Evolutionary conservation across 805 yeast genomes (phyloP), one percentile per base, ranked within the genome.

Genomic region (Starmerella etchellsii): DNA sequence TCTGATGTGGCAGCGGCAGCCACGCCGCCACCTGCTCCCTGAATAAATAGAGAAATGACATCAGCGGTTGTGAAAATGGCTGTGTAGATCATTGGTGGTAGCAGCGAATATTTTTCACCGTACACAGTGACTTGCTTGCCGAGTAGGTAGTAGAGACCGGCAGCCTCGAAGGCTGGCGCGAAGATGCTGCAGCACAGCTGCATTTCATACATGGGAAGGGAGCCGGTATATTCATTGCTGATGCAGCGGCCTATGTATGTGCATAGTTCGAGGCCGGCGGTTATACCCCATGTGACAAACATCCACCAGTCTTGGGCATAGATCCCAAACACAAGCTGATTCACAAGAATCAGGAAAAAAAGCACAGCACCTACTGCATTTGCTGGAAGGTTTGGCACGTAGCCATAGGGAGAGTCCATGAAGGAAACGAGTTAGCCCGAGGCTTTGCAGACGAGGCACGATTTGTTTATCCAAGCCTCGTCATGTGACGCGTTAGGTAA

Each of bases 91-190:
- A 71, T 66, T 8, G 88, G 87, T 42, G 61, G 64, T 27, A 71
- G 39, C 1, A 55, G 40, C 8, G 85, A 74, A 47, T 60, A 76
- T 15, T 62, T 54, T 41, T 65, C 62, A 2, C 83, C 83, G 52
- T 73, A 75, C 1, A 81, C 58, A 41, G 77, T 74, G 36, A 76
- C 64, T 37, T 80, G 51, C 58, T 81, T 79, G 5, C 80, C 84
- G 48, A 84, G 60, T 40, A 75, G 64, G 49, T 70, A 78, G 60
- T 84, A 85, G 2, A 84, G 66, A 1, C 88, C 94, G 4, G 81
- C 95, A 81, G 81, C 79, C 34, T 80, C 64, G 57, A 84, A 79
- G 16, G 82, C 83, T 0, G 95, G 95, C 0, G 83, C 88, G 35
- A 84, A 59, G 0, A 87, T 81, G 41, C 83, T 61, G 51, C 77